Evolutionary conservation across 139 green algal genomes (phyloP), one percentile per base, ranked within the genome.

Genomic region (Picochlorum sp.): DNA sequence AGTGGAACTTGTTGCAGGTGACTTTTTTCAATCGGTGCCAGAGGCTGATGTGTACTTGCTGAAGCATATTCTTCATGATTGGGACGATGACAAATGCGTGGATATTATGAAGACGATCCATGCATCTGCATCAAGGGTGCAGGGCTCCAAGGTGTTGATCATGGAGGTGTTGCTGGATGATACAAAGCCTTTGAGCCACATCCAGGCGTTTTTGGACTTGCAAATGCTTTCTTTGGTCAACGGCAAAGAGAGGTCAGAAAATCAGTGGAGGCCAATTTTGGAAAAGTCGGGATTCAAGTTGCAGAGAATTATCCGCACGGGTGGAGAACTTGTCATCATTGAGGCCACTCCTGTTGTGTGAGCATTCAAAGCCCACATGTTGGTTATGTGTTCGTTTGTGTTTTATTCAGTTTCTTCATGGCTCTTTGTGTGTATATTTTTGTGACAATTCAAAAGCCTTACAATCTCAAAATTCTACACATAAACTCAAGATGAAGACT

Each of bases 1-100:
- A 13, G n/a, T 30, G 18, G 49, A 68, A 30, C 15, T 68, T 59
- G 32, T 24, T n/a, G 61, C 21, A 9, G 51, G 51, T 41, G 51
- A 59, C 23, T 59, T 59, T 10, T 59, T 59, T 3, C 0, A 59
- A 37, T 30, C 20, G 3, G 51, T 59, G 15, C 51, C 51, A n/a
- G 13, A 30, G 10, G n/a, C 51, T 38, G 51, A 59, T 59, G 51
- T 59, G 20, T 59, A 59, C 23, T 30, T 59, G 20, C 14, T 59
- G n/a, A 59, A 59, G 51, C 51, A 59, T 34, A 59, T 59, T 59
- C 51, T 59, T 6, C 51, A 59, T 59, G 51, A 59, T 34, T 59
- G 51, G 51, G 15, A 21, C 23, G 51, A 59, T 34, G 20, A 30
- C 0, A 59, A 59, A 0, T 59, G 51, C 23, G 23, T 59, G 6